Evolutionary conservation across 2,329 filamentous ascomycete genomes (phyloP).

Genomic region (Chrysoporthe cubensis): DNA sequence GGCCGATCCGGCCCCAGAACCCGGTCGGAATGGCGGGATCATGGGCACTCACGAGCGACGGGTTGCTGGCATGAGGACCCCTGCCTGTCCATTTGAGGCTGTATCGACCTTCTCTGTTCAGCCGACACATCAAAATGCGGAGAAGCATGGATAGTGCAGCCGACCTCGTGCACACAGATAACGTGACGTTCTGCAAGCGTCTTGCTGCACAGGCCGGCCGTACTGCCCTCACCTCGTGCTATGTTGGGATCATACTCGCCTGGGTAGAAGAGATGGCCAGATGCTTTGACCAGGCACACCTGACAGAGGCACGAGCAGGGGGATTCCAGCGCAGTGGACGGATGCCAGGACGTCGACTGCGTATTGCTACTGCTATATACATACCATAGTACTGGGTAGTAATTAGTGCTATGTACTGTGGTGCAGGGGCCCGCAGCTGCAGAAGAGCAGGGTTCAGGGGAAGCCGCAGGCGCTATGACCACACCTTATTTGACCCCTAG

Average conservation of each 20-base stretch:
- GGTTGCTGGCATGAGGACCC: slow-evolving; percentile 1
- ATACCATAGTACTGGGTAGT: neutral
- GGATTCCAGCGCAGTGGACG: no score
- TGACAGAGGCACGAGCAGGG: neutral
- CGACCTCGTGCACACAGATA: neutral
- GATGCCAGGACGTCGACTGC: no score
- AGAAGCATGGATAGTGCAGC: slow-evolving; percentile 20
- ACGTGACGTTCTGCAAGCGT: neutral
- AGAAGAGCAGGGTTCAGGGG: neutral
- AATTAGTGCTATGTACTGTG: neutral
- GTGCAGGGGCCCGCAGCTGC: neutral
- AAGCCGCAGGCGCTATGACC: slow-evolving; percentile 22
- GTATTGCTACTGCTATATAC: neutral
- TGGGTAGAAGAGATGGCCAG: neutral
- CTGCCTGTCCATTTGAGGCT: slow-evolving; percentile 19
- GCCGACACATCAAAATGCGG: slow-evolving; percentile 22
- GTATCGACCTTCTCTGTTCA: slow-evolving; percentile 17
- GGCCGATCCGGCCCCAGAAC: slow-evolving; percentile 9
- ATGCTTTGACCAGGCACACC: neutral
- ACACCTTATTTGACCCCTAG: slow-evolving; percentile 16
- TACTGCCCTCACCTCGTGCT: neutral
- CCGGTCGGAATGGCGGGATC: slow-evolving; percentile 2
- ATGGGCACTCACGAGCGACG: neutral
- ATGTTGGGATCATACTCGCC: no score
- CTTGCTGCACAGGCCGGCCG: slow-evolving; percentile 7